phyloP scores from a whole-genome alignment of 345 rosid species.

The Mercurialis annua region DNA sequence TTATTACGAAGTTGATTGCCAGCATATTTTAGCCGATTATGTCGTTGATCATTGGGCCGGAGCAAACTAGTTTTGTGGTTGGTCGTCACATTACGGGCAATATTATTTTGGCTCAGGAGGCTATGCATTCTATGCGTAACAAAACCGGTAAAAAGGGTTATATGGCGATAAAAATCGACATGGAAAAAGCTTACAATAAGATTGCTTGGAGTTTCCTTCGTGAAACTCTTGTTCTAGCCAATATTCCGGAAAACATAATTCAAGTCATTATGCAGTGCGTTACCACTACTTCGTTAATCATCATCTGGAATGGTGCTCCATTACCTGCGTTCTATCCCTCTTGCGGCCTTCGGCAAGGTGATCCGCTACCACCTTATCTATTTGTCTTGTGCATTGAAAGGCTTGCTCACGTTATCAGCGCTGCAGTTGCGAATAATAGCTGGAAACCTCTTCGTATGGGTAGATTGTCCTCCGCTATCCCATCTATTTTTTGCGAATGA shows the following conservation, averaged over 20 bases:
- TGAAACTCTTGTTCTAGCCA: neutral
- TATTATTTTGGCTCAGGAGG: neutral
- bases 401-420: neutral
- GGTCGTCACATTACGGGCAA: neutral
- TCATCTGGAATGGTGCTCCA: neutral
- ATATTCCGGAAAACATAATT: neutral
- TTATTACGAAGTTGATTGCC: neutral
- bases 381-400: neutral
- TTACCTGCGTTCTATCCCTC: neutral
- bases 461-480: neutral
- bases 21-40: neutral
- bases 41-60: neutral
- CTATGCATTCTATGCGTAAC: neutral
- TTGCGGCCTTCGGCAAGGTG: neutral
- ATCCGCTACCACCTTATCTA: neutral
- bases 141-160: neutral
- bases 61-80: neutral
- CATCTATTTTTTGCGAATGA: slow-evolving; percentile 2
- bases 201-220: neutral
- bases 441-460: neutral
- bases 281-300: neutral
- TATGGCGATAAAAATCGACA: no score
- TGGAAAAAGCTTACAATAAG: no score
- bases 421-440: no score
- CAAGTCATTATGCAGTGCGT: neutral